Base-by-base conservation (phyloP, 805 yeast genomes). In the Ogataea corticis region DNA sequence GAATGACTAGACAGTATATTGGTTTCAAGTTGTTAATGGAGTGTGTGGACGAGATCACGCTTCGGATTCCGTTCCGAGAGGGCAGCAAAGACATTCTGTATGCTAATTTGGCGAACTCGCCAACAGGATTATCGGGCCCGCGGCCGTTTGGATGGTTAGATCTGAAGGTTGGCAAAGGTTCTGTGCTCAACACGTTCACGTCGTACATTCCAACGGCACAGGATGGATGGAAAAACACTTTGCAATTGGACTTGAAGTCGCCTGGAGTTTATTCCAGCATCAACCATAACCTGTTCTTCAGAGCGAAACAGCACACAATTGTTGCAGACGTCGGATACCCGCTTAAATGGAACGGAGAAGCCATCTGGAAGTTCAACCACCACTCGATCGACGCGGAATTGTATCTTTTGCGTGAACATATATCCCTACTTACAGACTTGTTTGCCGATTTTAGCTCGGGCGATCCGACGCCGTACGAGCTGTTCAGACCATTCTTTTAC, bases 121-220 rank as follows among this genome's bases (percentile, higher is more conserved):
- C 44, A 4, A 15, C 41, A 5, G 29, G 33, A 7, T 32, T 44
- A n/a, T 65, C 4, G 3, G 55, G 51, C 14, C 59, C 71, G 2
- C 70, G 94, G 38, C 85, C 96, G 1, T 94, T 85, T 69, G 98
- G 97, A 0, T 94, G 99, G 99, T 49, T 94, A 3, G 97, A 92
- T 57, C 44, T 89, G 15, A 83, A 82, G 48, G 66, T 83, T 33
- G 73, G 72, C 2, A 68, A 70, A 14, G 80, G 75, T 0, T 77
- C 96, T 0, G 70, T 71, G 0, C 56, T 84, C 1, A 58, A 71
- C 2, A 62, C 70, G 11, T 69, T 66, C 14, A 66, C 76, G 1
- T 79, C 85, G 0, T 72, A 79, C 49, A 66, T 80, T 7, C 79
- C 94, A 0, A 67, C 77, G 0, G 50, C 51, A 4, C 65, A 65